Evolutionary conservation across 768 basidiomycete species (phyloP).

Genomic region (Serpula lacrymans): DNA sequence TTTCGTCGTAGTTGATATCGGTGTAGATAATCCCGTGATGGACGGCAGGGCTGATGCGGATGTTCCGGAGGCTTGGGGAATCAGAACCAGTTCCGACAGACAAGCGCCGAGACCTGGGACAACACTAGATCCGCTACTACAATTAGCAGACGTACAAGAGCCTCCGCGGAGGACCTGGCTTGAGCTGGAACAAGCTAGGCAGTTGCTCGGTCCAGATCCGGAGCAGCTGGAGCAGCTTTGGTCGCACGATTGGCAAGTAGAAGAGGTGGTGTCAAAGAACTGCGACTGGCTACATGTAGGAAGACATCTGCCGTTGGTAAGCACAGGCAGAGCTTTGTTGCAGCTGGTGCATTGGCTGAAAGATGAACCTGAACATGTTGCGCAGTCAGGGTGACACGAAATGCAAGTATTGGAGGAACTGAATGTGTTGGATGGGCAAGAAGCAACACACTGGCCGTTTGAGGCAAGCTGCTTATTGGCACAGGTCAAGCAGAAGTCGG

Average conservation of each 20-base stretch:
- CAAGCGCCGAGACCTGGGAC: slow-evolving; percentile 75
- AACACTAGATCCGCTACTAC: slow-evolving; percentile 51
- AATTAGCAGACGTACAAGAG: slow-evolving; percentile 60
- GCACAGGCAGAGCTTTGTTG: slow-evolving; percentile 62
- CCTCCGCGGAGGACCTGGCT: slow-evolving; percentile 60
- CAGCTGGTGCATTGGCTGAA: slow-evolving; percentile 82
- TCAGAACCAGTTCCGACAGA: slow-evolving; percentile 67
- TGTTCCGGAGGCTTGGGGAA: slow-evolving; percentile 44
- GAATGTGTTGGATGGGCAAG: slow-evolving; percentile 74
- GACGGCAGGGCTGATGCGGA: slow-evolving; percentile 45
- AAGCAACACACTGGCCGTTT: slow-evolving; percentile 67
- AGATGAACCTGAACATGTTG: slow-evolving; percentile 72
- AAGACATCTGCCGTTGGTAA: slow-evolving; percentile 72
- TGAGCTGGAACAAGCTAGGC: slow-evolving; percentile 70
- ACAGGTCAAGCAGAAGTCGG: slow-evolving; percentile 76
- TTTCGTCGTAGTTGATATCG: slow-evolving; percentile 32
- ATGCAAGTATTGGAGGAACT: slow-evolving; percentile 62
- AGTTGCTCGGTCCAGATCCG: slow-evolving; percentile 61
- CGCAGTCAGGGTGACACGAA: slow-evolving; percentile 84
- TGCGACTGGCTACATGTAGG: slow-evolving; percentile 71
- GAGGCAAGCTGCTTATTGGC: slow-evolving; percentile 61
- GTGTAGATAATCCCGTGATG: slow-evolving; percentile 56
- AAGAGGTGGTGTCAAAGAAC: slow-evolving; percentile 65
- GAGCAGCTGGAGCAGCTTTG: slow-evolving; percentile 76
- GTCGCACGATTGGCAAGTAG: slow-evolving; percentile 70